Percentiles rank a stretch among this genome's conserved stretches.
Evolutionary conservation across 305 asterid genomes (phyloP).

Genomic region (Ilex paraguariensis): DNA sequence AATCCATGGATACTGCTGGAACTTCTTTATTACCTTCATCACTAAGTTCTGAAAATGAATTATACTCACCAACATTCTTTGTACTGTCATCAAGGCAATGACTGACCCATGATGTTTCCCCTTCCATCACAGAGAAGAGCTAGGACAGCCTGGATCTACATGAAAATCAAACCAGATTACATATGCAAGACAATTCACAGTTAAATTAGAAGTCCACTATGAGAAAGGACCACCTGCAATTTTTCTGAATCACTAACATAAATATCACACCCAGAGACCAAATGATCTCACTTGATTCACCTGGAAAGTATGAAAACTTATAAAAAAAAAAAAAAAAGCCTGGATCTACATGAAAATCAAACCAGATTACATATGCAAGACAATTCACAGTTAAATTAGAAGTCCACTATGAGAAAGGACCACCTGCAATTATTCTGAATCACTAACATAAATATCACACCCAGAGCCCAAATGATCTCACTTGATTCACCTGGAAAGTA

Average conservation of each 20-base stretch:
- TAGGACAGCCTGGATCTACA: slow-evolving; percentile 21
- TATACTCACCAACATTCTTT: slow-evolving; percentile 21
- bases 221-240: too few species aligned
- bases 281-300: too few species aligned
- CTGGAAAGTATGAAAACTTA: too few species aligned
- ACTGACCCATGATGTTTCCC: slow-evolving; percentile 80
- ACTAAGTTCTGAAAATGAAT: slow-evolving; percentile 42
- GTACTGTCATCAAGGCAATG: slow-evolving; percentile 42
- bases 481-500: too few species aligned
- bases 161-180: slow-evolving; percentile 3
- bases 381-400: not conserved
- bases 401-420: too few species aligned
- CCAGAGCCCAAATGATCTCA: too few species aligned
- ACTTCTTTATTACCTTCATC: slow-evolving; percentile 48
- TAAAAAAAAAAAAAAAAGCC: slow-evolving; percentile 9
- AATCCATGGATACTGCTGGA: slow-evolving; percentile 47
- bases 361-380: slow-evolving; percentile 4
- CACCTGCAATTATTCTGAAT: too few species aligned
- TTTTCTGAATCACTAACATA: not conserved
- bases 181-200: not conserved
- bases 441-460: too few species aligned
- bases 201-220: not conserved
- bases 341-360: slow-evolving; percentile 4
- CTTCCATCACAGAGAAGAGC: slow-evolving; percentile 49
- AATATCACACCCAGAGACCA: too few species aligned